phyloP scores from a whole-genome alignment of 371 early-diverging fungal genomes.

The Apophysomyces variabilis region DNA sequence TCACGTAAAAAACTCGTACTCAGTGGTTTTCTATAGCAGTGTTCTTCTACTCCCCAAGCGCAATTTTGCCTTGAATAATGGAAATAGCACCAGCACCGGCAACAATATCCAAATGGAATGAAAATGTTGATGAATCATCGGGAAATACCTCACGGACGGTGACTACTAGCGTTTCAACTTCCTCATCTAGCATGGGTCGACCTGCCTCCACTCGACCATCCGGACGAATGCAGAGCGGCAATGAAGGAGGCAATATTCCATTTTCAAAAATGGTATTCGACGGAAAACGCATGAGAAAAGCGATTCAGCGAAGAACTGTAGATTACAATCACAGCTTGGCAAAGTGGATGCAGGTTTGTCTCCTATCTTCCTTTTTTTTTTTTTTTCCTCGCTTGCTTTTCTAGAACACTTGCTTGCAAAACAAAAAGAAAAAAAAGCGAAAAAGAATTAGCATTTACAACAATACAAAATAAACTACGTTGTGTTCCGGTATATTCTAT shows the following conservation, averaged over 20 bases:
- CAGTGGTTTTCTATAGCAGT: too few relatives aligned
- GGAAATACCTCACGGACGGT: background rate
- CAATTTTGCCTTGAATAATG: background rate
- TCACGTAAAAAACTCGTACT: too few relatives aligned
- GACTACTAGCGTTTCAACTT: background rate
- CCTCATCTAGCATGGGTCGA: constrained; percentile 9
- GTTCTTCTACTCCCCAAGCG: background rate
- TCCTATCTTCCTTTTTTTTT: constrained; percentile 18
- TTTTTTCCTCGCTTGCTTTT: background rate
- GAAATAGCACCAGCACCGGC: constrained; percentile 8
- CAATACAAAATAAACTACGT: constrained; percentile 22
- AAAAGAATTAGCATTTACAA: constrained; percentile 24
- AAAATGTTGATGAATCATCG: constrained; percentile 7
- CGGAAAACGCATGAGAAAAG: constrained; percentile 95
- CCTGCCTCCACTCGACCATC: constrained; percentile 18
- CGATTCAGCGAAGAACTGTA: constrained; percentile 93
- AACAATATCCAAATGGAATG: constrained; percentile 3
- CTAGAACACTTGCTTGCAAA: too few relatives aligned
- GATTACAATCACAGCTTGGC: constrained; percentile 94
- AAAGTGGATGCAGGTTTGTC: constrained; percentile 75
- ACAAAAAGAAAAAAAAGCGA: background rate
- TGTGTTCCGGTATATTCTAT: constrained; percentile 13
- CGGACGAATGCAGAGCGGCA: constrained; percentile 20
- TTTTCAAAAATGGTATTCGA: constrained; percentile 69
- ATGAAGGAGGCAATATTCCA: constrained; percentile 35